Evolutionary conservation across 352 stramenopile species (phyloP).

Genomic region (Phytopythium boreale): DNA sequence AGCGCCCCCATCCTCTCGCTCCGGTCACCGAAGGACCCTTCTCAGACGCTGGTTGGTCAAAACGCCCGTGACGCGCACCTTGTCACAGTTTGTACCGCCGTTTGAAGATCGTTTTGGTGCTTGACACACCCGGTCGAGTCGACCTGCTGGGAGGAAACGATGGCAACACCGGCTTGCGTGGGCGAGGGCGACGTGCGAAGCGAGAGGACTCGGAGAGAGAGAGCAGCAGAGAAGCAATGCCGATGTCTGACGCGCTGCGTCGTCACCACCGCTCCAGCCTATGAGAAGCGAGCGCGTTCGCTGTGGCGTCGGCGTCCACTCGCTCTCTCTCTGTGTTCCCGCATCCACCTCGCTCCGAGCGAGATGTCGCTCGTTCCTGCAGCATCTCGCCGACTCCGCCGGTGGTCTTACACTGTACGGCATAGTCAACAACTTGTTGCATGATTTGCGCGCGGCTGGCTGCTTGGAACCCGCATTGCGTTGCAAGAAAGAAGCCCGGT

Average conservation of each 20-base stretch:
- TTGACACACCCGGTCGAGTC: not conserved
- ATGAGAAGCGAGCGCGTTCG: not conserved
- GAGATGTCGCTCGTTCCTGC: not conserved
- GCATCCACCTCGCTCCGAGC: not conserved
- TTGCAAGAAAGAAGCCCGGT: no score
- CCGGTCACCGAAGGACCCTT: not conserved
- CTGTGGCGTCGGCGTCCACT: not conserved
- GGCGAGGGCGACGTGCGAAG: not conserved
- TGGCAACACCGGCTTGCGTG: not conserved
- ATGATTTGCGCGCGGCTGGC: not conserved
- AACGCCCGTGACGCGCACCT: not conserved
- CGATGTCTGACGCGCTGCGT: not conserved
- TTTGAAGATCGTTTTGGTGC: not conserved
- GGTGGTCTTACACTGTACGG: no score
- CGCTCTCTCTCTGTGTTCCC: not conserved
- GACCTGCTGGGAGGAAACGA: not conserved
- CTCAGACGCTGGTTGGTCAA: not conserved
- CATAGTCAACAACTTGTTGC: not conserved
- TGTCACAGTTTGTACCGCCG: constrained; percentile 1
- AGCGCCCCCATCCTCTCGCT: not conserved
- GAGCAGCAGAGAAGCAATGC: not conserved
- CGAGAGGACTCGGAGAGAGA: not conserved
- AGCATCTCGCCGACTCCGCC: not conserved
- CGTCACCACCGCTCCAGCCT: constrained; percentile 1
- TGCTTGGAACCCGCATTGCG: no score